Evolutionary conservation across 1,139 yeast genomes (phyloP).

Genomic region (Blastobotrys capitulatus): DNA sequence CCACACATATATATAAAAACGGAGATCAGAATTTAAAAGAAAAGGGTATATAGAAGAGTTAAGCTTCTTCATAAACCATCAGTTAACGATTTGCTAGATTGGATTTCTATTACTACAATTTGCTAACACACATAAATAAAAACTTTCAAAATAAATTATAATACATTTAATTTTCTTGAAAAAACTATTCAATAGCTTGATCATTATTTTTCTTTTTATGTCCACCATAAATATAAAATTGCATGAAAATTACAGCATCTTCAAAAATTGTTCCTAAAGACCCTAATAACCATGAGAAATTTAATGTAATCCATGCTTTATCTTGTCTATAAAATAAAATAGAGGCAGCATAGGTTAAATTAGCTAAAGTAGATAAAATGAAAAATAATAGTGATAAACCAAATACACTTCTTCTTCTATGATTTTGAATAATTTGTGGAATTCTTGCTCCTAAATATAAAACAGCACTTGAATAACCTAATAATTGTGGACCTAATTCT

Average conservation of each 20-base stretch:
- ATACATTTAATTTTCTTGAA: no score
- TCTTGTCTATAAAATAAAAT: slow-evolving; percentile 64
- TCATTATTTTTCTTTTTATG: neutral
- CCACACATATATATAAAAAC: no score
- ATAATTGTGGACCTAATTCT: slow-evolving; percentile 56
- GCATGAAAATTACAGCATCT: slow-evolving; percentile 57
- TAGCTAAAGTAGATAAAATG: slow-evolving; percentile 69
- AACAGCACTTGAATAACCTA: slow-evolving; percentile 67
- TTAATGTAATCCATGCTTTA: slow-evolving; percentile 51
- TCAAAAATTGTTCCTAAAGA: slow-evolving; percentile 69
- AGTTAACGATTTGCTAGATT: no score
- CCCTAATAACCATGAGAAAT: slow-evolving; percentile 70
- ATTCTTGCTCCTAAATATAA: slow-evolving; percentile 72
- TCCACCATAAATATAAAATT: slow-evolving; percentile 50
- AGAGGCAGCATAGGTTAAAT: slow-evolving; percentile 71
- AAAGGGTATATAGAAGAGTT: no score
- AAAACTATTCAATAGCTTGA: neutral
- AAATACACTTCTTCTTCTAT: slow-evolving; percentile 60
- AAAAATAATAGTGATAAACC: slow-evolving; percentile 74
- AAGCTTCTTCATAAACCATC: no score
- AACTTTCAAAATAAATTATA: no score
- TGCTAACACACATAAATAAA: no score
- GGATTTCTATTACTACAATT: no score
- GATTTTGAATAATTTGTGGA: slow-evolving; percentile 73
- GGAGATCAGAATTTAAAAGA: no score